Evolutionary conservation across 805 yeast species (phyloP), one percentile per base, ranked within the genome.

Genomic region (Yarrowia sp.): DNA sequence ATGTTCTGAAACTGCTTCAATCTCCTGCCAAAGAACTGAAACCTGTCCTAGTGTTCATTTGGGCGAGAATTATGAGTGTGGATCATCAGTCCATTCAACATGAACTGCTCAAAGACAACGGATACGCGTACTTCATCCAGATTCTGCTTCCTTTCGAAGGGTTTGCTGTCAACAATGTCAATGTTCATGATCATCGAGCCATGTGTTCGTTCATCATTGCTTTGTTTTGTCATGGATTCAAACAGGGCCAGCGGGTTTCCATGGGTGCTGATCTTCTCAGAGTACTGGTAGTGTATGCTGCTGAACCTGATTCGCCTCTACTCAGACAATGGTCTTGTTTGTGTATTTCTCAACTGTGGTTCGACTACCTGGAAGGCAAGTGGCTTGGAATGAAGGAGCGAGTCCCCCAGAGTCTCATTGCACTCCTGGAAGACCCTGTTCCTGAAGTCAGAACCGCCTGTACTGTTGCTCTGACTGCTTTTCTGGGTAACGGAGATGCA

Each of bases 61-160:
- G 99, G 99, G 97, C 98, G 0, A 81, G 98, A 69, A 91, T 95
- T 22, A 91, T 95, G 95, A 92, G 98, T 2, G 96, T 95, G 28
- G 98, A 93, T 75, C 88, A 89, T 74, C 83, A 85, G 68, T 88
- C 89, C 71, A 90, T 97, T 3, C 99, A 95, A 74, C 92, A 88
- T 68, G 99, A 95, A 72, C 81, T 95, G 35, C 84, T 95, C 68
- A 92, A 92, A 71, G 98, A 93, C 72, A 88, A 88, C 71, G 97
- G 97, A 0, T 92, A 86, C 75, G 85, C 86, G 70, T 93, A 95
- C 74, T 95, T 95, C 74, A 84, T 91, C 48, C 85, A 87, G 66
- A 90, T 93, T 72, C 77, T 95, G 50, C 86, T 87, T 8, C 73
- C 78, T 5, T 69, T 66, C 15, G 77, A 71, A 13, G 74, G 72